Conservation (phyloP, 2,329 filamentous ascomycete genomes). For the Byssochlamys sp. region DNA sequence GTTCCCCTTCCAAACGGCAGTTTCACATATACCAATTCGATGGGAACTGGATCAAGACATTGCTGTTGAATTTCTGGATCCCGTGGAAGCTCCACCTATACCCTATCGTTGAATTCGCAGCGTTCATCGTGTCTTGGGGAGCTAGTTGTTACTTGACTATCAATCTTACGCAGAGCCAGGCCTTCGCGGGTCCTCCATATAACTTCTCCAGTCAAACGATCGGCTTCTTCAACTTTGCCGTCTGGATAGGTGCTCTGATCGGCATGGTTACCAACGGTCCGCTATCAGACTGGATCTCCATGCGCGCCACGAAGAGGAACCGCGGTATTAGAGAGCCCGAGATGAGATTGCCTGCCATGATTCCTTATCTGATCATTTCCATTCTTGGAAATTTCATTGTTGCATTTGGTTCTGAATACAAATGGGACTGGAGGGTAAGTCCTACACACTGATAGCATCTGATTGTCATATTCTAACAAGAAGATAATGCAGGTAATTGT, state of each 20-base stretch:
- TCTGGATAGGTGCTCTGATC: slow-evolving; percentile 45
- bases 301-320: slow-evolving; percentile 44
- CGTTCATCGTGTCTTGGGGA: slow-evolving; percentile 53
- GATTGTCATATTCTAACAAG: not conserved
- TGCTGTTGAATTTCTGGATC: slow-evolving; percentile 48
- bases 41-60: slow-evolving; percentile 32
- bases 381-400: slow-evolving; percentile 50
- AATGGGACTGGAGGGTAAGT: slow-evolving; percentile 45
- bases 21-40: slow-evolving; percentile 46
- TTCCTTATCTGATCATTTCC: slow-evolving; percentile 49
- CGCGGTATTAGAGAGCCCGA: slow-evolving; percentile 49
- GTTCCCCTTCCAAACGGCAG: slow-evolving; percentile 46
- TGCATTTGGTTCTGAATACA: slow-evolving; percentile 43
- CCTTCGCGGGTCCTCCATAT: slow-evolving; percentile 48
- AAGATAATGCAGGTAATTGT: slow-evolving; percentile 33
- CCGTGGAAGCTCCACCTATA: slow-evolving; percentile 55
- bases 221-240: slow-evolving; percentile 50
- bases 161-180: slow-evolving; percentile 51
- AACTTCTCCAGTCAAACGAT: slow-evolving; percentile 43
- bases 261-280: slow-evolving; percentile 48
- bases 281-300: slow-evolving; percentile 49
- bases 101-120: slow-evolving; percentile 54
- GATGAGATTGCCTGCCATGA: slow-evolving; percentile 49
- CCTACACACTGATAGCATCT: not conserved
- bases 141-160: slow-evolving; percentile 50